Evolutionary conservation across 495 filamentous ascomycete species (phyloP).

Genomic region (Neurospora sp.): DNA sequence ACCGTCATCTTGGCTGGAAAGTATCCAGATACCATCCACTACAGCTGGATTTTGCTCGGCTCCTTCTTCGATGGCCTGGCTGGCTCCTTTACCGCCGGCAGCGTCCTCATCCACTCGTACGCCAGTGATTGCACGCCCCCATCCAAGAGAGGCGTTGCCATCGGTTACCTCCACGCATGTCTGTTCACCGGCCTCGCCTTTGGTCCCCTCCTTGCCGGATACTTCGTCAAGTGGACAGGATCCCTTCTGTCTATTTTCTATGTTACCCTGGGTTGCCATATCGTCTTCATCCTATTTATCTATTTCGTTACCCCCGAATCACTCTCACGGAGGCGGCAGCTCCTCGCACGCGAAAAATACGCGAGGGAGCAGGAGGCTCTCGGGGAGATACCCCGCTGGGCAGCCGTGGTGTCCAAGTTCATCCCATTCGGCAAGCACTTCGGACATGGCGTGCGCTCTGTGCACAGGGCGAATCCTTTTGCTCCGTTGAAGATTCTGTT

Average conservation of each 20-base stretch:
- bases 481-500: conserved; percentile 68
- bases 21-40: conserved; percentile 58
- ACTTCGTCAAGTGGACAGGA: conserved; percentile 60
- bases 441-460: background rate
- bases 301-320: conserved; percentile 71
- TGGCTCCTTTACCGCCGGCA: conserved; percentile 75
- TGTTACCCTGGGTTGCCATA: conserved; percentile 58
- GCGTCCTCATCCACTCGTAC: conserved; percentile 76
- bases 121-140: conserved; percentile 79
- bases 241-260: conserved; percentile 68
- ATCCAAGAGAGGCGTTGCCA: conserved; percentile 66
- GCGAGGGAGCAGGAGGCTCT: conserved; percentile 18
- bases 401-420: background rate
- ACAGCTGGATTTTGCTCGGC: conserved; percentile 66
- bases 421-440: conserved; percentile 13
- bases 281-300: conserved; percentile 58
- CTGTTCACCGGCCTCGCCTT: conserved; percentile 79
- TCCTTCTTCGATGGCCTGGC: conserved; percentile 68
- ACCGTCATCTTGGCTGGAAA: conserved; percentile 67
- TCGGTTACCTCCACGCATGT: conserved; percentile 80
- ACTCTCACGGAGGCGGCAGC: conserved; percentile 56
- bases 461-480: conserved; percentile 47
- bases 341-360: conserved; percentile 57
- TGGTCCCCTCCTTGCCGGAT: conserved; percentile 70
- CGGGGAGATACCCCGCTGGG: conserved; percentile 6